Conservation (phyloP, 371 early-diverging fungal genomes). For the Mucor circinelloides region DNA sequence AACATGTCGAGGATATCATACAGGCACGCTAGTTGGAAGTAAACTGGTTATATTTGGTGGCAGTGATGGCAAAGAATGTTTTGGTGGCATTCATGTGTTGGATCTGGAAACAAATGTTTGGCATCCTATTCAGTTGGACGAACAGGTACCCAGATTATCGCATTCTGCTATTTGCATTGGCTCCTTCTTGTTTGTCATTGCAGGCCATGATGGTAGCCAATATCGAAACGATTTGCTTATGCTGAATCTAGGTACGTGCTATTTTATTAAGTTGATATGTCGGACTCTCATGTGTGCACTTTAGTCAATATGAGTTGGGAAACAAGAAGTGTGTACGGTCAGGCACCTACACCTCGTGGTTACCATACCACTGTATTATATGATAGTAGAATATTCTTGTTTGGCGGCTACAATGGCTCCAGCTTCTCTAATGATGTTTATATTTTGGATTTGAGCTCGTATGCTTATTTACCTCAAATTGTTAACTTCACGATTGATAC, state of each 20-base stretch:
- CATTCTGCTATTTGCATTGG: conserved; percentile 85
- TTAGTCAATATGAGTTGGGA: conserved; percentile 82
- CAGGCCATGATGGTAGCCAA: conserved; percentile 84
- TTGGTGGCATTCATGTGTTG: conserved; percentile 77
- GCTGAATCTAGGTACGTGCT: conserved; percentile 70
- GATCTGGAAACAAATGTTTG: conserved; percentile 64
- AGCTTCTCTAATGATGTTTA: conserved; percentile 78
- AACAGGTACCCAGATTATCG: conserved; percentile 70
- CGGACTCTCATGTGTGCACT: neutral
- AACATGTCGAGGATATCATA: conserved; percentile 83
- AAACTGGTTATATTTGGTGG: conserved; percentile 88
- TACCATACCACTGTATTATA: conserved; percentile 82
- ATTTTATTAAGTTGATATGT: neutral
- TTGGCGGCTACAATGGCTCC: conserved; percentile 88
- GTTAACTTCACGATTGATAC: conserved; percentile 53
- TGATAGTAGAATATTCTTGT: conserved; percentile 80
- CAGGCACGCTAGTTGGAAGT: conserved; percentile 76
- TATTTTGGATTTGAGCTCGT: conserved; percentile 76
- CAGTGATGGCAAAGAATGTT: conserved; percentile 87
- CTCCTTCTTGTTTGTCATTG: conserved; percentile 82
- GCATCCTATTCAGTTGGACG: conserved; percentile 58
- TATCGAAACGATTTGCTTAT: conserved; percentile 79
- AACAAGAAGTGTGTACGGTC: conserved; percentile 70
- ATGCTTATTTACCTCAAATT: conserved; percentile 74
- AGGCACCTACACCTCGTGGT: conserved; percentile 74